Evolutionary conservation across 2,329 filamentous ascomycete genomes (phyloP).

Genomic region (Colletotrichum musae): DNA sequence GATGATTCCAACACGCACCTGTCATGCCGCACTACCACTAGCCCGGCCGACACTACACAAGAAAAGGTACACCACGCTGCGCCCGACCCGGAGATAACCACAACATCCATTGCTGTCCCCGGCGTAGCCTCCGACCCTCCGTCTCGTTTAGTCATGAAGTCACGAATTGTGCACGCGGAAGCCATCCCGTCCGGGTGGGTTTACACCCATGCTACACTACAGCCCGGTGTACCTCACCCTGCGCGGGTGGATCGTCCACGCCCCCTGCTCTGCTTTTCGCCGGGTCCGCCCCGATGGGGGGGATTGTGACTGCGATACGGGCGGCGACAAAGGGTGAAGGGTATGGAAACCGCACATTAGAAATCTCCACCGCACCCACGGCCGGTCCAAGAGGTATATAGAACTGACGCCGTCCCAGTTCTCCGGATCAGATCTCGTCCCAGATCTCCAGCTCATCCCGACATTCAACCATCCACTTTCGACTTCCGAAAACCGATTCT

Average conservation of each 20-base stretch:
- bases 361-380: conserved; percentile 28
- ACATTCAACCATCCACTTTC: conserved; percentile 8
- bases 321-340: conserved; percentile 36
- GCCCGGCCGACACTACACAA: background rate
- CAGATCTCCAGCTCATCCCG: conserved; percentile 28
- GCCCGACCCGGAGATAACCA: conserved; percentile 36
- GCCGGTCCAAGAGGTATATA: conserved; percentile 29
- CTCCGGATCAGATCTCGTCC: conserved; percentile 27
- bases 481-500: conserved; percentile 6
- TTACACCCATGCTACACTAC: background rate
- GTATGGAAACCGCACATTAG: conserved; percentile 32
- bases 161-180: conserved; percentile 32
- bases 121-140: conserved; percentile 18
- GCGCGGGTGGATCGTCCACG: conserved; percentile 19
- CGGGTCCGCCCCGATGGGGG: conserved; percentile 21
- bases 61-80: background rate
- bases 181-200: conserved; percentile 28
- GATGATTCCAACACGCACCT: conserved; percentile 1
- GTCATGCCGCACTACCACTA: background rate
- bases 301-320: conserved; percentile 23
- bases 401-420: conserved; percentile 23
- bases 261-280: conserved; percentile 19
- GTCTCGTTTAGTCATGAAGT: conserved; percentile 23
- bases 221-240: too few relatives aligned
- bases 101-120: conserved; percentile 13